phyloP scores from a whole-genome alignment of 2,329 filamentous ascomycete genomes.

The Diaporthe longicolla region DNA sequence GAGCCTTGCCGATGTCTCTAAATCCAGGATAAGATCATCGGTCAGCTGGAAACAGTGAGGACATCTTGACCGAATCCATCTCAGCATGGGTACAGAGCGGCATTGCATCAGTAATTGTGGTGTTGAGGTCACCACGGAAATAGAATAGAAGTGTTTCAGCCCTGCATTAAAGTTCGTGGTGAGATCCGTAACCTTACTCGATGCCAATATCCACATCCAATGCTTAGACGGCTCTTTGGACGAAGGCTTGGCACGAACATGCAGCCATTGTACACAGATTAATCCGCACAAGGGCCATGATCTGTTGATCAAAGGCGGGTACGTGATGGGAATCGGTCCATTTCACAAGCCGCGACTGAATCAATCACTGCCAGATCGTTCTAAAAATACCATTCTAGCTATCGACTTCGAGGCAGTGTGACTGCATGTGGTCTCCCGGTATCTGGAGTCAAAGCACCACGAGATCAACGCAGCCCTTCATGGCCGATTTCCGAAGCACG shows the following conservation, averaged over 20 bases:
- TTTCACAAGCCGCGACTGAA: not conserved
- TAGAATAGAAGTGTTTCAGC: constrained; percentile 12
- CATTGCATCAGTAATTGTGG: not conserved
- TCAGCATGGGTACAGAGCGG: not conserved
- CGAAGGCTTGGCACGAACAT: not conserved
- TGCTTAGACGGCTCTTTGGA: not conserved
- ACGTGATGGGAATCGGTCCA: not conserved
- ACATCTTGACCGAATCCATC: not conserved
- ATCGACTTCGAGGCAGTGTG: not conserved
- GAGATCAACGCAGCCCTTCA: not conserved
- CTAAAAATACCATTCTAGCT: not conserved
- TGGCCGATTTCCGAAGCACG: not conserved
- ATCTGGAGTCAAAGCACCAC: not conserved
- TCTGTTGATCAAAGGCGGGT: not conserved
- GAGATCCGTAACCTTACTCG: constrained; percentile 9
- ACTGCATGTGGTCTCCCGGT: not conserved
- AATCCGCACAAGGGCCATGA: not conserved
- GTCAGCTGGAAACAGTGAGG: not conserved
- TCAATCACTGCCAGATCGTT: not conserved
- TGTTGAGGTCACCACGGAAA: not conserved
- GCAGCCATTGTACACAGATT: not conserved
- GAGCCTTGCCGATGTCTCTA: not conserved
- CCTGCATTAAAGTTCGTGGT: not conserved
- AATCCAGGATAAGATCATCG: too few species aligned
- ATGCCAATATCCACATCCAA: not conserved